These are phyloP conservation scores for Hypoxylon rubiginosum DNA, from an alignment of 2,329 filamentous ascomycete genomes.

Conservation along the genomic window DNA sequence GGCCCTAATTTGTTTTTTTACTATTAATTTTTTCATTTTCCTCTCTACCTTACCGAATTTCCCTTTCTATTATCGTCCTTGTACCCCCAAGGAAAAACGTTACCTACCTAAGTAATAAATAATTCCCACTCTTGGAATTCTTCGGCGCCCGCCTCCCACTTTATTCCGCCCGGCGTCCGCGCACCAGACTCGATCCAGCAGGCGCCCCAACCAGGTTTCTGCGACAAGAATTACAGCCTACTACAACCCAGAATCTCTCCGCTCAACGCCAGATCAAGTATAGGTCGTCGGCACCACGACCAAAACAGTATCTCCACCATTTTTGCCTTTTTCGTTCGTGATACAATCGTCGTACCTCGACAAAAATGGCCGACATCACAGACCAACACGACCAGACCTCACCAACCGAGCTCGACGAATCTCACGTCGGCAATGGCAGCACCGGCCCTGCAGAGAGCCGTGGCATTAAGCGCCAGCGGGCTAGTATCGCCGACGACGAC, in stretches of 20 bases:
- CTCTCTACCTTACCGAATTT: slow-evolving; percentile 24
- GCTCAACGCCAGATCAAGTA: slow-evolving; percentile 74
- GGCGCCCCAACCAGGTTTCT: slow-evolving; percentile 67
- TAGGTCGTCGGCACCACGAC: slow-evolving; percentile 75
- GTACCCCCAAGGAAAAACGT: slow-evolving; percentile 11
- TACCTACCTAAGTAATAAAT: slow-evolving; percentile 56
- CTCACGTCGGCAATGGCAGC: slow-evolving; percentile 81
- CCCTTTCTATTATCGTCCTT: slow-evolving; percentile 32
- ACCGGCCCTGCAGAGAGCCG: slow-evolving; percentile 75
- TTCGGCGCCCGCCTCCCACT: slow-evolving; percentile 55
- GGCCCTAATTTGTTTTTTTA: slow-evolving; percentile 14
- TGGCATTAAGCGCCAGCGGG: slow-evolving; percentile 90
- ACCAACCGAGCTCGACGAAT: slow-evolving; percentile 79
- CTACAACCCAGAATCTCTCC: slow-evolving; percentile 62
- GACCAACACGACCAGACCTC: slow-evolving; percentile 83
- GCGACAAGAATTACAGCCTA: slow-evolving; percentile 61
- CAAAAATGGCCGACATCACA: slow-evolving; percentile 81
- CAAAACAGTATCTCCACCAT: slow-evolving; percentile 74
- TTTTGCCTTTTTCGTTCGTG: slow-evolving; percentile 67
- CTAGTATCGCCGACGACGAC: slow-evolving; percentile 88
- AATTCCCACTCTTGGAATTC: slow-evolving; percentile 53
- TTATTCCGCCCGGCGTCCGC: slow-evolving; percentile 57
- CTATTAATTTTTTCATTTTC: slow-evolving; percentile 1
- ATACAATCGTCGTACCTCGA: slow-evolving; percentile 55
- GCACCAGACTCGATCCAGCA: slow-evolving; percentile 65